phyloP scores from a whole-genome alignment of 176 grass and related monocot species.

The Chrysopogon serrulatus region DNA sequence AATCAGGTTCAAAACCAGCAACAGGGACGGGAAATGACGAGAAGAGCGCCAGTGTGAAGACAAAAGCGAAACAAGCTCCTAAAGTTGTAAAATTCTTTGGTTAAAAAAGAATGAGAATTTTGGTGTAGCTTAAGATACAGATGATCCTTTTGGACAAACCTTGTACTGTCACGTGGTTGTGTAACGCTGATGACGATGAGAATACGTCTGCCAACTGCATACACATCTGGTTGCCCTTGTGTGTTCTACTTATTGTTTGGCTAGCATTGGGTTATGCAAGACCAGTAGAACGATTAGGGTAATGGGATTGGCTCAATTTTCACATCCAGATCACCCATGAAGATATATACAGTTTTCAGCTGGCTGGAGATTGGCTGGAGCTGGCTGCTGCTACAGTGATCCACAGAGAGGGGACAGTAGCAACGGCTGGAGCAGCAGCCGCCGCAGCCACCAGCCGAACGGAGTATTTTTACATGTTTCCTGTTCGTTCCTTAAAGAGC shows the following conservation, averaged over 20 bases:
- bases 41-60: constrained; percentile 34
- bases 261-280: neutral
- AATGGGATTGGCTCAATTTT: too few relatives aligned
- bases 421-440: too few relatives aligned
- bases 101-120: constrained; percentile 20
- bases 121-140: neutral
- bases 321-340: neutral
- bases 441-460: too few relatives aligned
- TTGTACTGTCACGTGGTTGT: neutral
- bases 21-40: neutral
- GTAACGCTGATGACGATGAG: constrained; percentile 7
- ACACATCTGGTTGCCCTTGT: neutral
- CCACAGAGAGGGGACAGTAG: too few relatives aligned
- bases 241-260: neutral
- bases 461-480: neutral
- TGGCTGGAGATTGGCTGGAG: too few relatives aligned
- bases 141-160: neutral
- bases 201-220: neutral
- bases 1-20: constrained; percentile 21
- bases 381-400: too few relatives aligned
- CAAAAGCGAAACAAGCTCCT: constrained; percentile 55
- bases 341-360: too few relatives aligned
- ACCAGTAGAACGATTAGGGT: neutral
- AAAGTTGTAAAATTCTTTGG: constrained; percentile 90
- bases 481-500: neutral